Percentiles rank a stretch among this genome's conserved stretches.
phyloP scores from a whole-genome alignment of 1,284 basidiomycete genomes.

The Rhizoctonia solani region DNA sequence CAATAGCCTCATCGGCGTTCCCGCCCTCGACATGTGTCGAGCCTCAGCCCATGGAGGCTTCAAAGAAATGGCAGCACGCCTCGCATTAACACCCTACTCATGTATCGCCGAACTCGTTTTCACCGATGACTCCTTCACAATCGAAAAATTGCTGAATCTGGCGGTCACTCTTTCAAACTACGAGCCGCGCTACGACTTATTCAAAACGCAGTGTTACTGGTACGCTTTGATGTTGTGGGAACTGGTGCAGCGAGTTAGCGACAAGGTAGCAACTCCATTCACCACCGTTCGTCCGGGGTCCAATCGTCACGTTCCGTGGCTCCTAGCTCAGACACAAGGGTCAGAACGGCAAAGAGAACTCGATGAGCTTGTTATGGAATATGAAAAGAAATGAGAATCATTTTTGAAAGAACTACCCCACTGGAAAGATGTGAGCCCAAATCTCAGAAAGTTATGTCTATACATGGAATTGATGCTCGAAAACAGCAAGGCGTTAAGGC shows the following conservation, averaged over 20 bases:
- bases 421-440: not conserved
- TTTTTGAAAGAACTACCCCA: not conserved
- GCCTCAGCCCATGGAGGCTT: not conserved
- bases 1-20: not conserved
- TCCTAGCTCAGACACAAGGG: not conserved
- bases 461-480: not conserved
- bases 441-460: no score
- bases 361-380: not conserved
- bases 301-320: not conserved
- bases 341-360: not conserved
- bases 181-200: not conserved
- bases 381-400: not conserved
- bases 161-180: not conserved
- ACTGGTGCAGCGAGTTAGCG: not conserved
- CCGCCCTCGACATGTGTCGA: not conserved
- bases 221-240: slow-evolving; percentile 20
- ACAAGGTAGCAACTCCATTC: not conserved
- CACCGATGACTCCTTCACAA: not conserved
- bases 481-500: not conserved
- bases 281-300: not conserved
- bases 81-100: not conserved
- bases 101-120: not conserved
- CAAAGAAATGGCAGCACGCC: not conserved
- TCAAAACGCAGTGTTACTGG: slow-evolving; percentile 5
- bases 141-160: not conserved